Evolutionary conservation across 1,139 yeast genomes (phyloP).

Genomic region (Debaryomyces subglobosus): DNA sequence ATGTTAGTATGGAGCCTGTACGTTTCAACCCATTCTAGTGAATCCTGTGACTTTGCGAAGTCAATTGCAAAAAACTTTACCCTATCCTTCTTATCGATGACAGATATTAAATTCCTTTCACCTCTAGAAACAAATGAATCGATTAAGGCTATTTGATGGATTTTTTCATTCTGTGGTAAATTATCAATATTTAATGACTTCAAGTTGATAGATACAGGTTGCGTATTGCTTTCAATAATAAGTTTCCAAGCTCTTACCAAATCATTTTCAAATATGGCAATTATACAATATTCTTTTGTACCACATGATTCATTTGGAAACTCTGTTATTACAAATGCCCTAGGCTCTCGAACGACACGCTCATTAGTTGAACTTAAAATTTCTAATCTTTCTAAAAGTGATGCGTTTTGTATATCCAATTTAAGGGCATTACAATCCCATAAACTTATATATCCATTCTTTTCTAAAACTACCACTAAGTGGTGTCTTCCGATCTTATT

Average conservation of each 20-base stretch:
- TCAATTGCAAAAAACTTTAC: constrained; percentile 45
- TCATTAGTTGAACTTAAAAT: constrained; percentile 14
- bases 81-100: constrained; percentile 58
- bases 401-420: constrained; percentile 34
- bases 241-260: constrained; percentile 35
- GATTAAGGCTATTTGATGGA: constrained; percentile 58
- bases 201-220: constrained; percentile 14
- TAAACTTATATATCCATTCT: constrained; percentile 56
- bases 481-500: constrained; percentile 29
- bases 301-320: constrained; percentile 12
- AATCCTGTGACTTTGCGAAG: constrained; percentile 9
- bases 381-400: constrained; percentile 22
- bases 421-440: constrained; percentile 61
- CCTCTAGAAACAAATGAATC: constrained; percentile 49
- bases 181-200: constrained; percentile 27
- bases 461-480: constrained; percentile 52
- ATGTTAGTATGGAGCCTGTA: constrained; percentile 60
- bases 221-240: constrained; percentile 17
- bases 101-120: constrained; percentile 58
- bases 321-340: constrained; percentile 30
- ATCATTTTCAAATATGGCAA: constrained; percentile 32
- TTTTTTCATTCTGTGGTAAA: constrained; percentile 30
- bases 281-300: constrained; percentile 22
- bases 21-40: constrained; percentile 53
- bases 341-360: constrained; percentile 21